A percentile compares a stretch with the other conserved stretches of the same genome.
These are phyloP conservation scores for Colletotrichum scovillei DNA, from an alignment of 2,329 filamentous ascomycete genomes.

Conservation along the genomic window DNA sequence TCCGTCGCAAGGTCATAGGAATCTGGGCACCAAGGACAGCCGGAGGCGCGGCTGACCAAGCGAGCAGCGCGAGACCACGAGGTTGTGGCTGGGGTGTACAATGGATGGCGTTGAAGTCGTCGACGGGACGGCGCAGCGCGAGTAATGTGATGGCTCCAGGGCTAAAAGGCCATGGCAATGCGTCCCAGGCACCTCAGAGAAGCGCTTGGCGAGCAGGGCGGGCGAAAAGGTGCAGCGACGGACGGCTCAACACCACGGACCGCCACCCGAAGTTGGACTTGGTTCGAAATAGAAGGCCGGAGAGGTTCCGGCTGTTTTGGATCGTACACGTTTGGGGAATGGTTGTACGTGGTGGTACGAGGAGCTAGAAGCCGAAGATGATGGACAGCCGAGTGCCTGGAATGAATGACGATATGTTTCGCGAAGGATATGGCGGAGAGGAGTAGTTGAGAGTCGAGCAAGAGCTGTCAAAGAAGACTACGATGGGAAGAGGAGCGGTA, in stretches of 20 bases:
- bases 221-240: not conserved
- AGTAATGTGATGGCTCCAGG: conserved; percentile 23
- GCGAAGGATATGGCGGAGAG: not conserved
- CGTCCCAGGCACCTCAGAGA: conserved; percentile 6
- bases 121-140: conserved; percentile 34
- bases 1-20: not conserved
- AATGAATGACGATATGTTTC: conserved; percentile 12
- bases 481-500: not conserved
- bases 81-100: conserved; percentile 18
- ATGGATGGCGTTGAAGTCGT: conserved; percentile 24
- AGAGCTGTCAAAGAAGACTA: conserved; percentile 9
- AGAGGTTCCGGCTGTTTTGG: not conserved
- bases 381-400: not conserved
- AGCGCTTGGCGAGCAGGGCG: conserved; percentile 14
- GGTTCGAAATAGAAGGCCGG: conserved; percentile 5
- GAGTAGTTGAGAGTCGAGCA: no score
- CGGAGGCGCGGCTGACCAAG: conserved; percentile 14
- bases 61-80: conserved; percentile 23
- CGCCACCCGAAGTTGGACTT: conserved; percentile 17
- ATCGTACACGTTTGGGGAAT: not conserved
- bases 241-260: conserved; percentile 16
- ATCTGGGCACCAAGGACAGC: conserved; percentile 7
- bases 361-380: not conserved
- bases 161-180: conserved; percentile 28
- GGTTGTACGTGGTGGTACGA: not conserved